phyloP scores from a whole-genome alignment of 108 stramenopile species.

The Cylindrotheca fusiformis region DNA sequence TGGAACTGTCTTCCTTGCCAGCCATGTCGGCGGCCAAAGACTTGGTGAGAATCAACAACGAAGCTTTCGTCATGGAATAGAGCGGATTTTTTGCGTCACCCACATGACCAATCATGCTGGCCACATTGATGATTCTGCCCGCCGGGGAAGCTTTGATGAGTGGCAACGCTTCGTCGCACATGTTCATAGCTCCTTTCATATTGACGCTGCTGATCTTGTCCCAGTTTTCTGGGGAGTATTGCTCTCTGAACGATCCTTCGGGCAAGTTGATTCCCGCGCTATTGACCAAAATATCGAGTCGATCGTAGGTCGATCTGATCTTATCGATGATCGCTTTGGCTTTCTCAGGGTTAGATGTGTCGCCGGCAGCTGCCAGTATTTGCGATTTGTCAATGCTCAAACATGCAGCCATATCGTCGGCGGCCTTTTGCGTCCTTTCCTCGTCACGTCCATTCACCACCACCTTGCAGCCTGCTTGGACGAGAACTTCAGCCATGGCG shows the following conservation, averaged over 20 bases:
- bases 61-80: constrained; percentile 2
- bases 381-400: background rate
- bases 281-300: constrained; percentile 5
- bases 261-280: constrained; percentile 3
- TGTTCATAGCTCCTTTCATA: background rate
- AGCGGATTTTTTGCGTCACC: background rate
- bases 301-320: background rate
- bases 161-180: background rate
- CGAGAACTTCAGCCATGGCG: constrained; percentile 9
- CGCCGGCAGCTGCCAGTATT: constrained; percentile 5
- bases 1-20: background rate
- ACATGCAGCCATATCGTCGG: background rate
- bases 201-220: constrained; percentile 4
- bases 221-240: constrained; percentile 6
- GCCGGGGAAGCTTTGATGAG: background rate
- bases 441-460: constrained; percentile 14
- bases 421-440: constrained; percentile 4
- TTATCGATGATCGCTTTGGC: constrained; percentile 9
- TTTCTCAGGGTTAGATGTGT: background rate
- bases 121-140: constrained; percentile 1
- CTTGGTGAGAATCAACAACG: constrained; percentile 3
- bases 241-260: constrained; percentile 2
- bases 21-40: constrained; percentile 4
- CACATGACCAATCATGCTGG: constrained; percentile 6
- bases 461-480: constrained; percentile 8